phyloP scores from a whole-genome alignment of 2,329 filamentous ascomycete species.

The Colletotrichum falcatum region DNA sequence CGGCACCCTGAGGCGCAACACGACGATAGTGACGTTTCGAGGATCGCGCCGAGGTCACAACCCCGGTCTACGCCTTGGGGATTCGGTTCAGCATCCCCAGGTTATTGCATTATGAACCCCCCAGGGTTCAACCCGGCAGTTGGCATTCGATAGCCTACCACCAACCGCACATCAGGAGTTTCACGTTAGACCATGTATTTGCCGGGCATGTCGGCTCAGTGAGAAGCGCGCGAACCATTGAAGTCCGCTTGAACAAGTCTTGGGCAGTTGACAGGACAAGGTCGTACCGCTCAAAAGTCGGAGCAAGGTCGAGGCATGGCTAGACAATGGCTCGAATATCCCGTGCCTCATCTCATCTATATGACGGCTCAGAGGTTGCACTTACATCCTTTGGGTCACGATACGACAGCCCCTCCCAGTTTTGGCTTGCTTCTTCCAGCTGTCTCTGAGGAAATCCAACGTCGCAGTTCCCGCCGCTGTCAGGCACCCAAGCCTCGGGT shows the following conservation, averaged over 20 bases:
- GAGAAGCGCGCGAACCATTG: slow-evolving; percentile 28
- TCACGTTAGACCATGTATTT: slow-evolving; percentile 27
- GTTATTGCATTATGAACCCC: slow-evolving; percentile 2
- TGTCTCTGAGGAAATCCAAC: background rate
- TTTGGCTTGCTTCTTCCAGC: slow-evolving; percentile 34
- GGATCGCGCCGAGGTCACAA: slow-evolving; percentile 11
- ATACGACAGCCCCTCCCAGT: slow-evolving; percentile 6
- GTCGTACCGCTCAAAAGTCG: background rate
- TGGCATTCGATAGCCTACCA: slow-evolving; percentile 16
- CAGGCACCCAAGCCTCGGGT: background rate
- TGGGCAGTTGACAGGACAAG: background rate
- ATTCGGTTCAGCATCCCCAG: slow-evolving; percentile 25
- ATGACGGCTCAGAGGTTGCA: slow-evolving; percentile 15
- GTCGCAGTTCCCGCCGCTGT: background rate
- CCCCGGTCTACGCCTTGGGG: background rate
- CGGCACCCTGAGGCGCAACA: slow-evolving; percentile 12
- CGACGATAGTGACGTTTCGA: background rate
- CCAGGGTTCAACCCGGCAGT: slow-evolving; percentile 21
- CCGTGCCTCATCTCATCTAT: background rate
- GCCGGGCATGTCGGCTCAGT: background rate
- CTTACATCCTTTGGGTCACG: background rate
- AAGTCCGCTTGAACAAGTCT: slow-evolving; percentile 14
- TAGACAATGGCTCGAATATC: background rate
- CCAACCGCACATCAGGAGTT: slow-evolving; percentile 31
- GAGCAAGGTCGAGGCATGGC: background rate